These are phyloP conservation scores for Backusella sp. DNA, from an alignment of 192 early-diverging fungal species.

Conservation along the genomic window DNA sequence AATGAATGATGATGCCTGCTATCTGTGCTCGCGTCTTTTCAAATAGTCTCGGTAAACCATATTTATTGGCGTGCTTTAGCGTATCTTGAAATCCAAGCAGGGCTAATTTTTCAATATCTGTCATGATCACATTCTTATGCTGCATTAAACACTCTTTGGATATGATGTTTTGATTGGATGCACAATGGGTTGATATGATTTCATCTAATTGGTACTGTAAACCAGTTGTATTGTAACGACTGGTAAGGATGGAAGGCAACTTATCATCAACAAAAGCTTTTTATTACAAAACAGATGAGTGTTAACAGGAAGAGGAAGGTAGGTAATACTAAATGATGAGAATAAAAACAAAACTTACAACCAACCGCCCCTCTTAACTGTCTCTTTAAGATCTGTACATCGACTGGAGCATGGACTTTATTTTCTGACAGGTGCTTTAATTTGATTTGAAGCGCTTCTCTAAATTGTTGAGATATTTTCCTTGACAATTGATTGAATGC, in stretches of 20 bases:
- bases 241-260: not conserved
- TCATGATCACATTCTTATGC: not conserved
- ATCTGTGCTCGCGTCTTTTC: constrained; percentile 15
- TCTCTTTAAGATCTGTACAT: constrained; percentile 13
- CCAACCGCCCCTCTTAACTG: constrained; percentile 7
- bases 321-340: not conserved
- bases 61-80: not conserved
- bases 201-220: constrained; percentile 9
- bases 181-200: not conserved
- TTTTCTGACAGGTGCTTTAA: not conserved
- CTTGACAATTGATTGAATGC: constrained; percentile 4
- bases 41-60: constrained; percentile 8
- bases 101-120: not conserved
- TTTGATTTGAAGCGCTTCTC: constrained; percentile 7
- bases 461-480: constrained; percentile 13
- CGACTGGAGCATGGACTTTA: not conserved
- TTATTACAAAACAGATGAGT: not conserved
- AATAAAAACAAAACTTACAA: not conserved
- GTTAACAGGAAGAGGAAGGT: not conserved
- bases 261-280: constrained; percentile 17
- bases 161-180: not conserved
- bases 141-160: not conserved
- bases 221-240: constrained; percentile 4
- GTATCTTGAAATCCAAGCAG: not conserved
- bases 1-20: constrained; percentile 2